phyloP scores from a whole-genome alignment of 1,284 basidiomycete species.

The Exsudoporus floridanus region DNA sequence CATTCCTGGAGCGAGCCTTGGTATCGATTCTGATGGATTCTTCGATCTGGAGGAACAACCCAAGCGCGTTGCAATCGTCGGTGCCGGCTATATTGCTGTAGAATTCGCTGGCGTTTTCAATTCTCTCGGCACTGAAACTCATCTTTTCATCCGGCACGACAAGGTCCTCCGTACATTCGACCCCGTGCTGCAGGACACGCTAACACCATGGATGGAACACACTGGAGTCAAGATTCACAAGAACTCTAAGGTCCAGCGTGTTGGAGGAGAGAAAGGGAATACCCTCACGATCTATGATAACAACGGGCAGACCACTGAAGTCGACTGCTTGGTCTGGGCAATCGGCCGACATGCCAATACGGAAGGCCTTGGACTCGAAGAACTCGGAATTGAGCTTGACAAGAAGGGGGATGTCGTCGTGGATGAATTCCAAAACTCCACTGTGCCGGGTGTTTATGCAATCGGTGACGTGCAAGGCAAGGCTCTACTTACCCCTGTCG shows the following conservation, averaged over 20 bases:
- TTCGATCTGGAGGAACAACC: constrained; percentile 91
- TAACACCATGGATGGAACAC: constrained; percentile 95
- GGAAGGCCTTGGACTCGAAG: constrained; percentile 74
- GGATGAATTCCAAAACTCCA: constrained; percentile 90
- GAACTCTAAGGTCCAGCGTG: constrained; percentile 70
- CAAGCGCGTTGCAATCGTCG: constrained; percentile 90
- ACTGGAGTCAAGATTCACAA: constrained; percentile 89
- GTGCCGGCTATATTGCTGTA: constrained; percentile 97
- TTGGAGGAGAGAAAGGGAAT: constrained; percentile 72
- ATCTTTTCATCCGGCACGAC: constrained; percentile 88
- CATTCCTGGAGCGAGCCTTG: constrained; percentile 88
- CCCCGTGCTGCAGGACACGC: constrained; percentile 78
- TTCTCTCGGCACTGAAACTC: constrained; percentile 85
- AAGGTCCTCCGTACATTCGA: constrained; percentile 93
- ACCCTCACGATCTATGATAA: constrained; percentile 70
- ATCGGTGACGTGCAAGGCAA: constrained; percentile 95
- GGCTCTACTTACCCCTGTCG: constrained; percentile 94
- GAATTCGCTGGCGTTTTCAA: constrained; percentile 92
- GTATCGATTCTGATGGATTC: constrained; percentile 95
- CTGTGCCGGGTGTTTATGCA: constrained; percentile 70
- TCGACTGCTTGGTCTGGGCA: constrained; percentile 91
- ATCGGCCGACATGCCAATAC: constrained; percentile 89
- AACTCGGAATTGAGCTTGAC: constrained; percentile 76
- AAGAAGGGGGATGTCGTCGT: constrained; percentile 81
- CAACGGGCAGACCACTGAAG: constrained; percentile 76